A percentile compares a stretch with the other conserved stretches of the same genome.
phyloP scores from a whole-genome alignment of 192 early-diverging fungal genomes.

The Rhizophagus clarus region DNA sequence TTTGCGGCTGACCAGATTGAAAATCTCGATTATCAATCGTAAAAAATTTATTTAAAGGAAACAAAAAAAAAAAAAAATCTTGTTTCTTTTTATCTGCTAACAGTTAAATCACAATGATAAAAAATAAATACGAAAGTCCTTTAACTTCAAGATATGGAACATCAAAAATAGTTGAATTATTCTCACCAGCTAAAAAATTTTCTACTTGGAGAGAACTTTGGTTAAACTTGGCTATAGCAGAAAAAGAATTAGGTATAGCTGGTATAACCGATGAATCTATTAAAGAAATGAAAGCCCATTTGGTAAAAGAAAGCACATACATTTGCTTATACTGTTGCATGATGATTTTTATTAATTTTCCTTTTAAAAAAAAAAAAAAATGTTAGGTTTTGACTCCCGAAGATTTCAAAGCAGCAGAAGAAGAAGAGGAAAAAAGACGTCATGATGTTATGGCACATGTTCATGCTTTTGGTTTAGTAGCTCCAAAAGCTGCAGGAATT shows the following conservation, averaged over 20 bases:
- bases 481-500: conserved; percentile 86
- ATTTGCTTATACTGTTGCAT: too few species aligned
- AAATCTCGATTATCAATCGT: too few species aligned
- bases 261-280: conserved; percentile 89
- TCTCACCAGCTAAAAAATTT: conserved; percentile 95
- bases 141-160: conserved; percentile 97
- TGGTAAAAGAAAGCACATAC: conserved; percentile 42
- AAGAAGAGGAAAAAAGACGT: conserved; percentile 89
- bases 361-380: conserved; percentile 9
- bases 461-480: conserved; percentile 88
- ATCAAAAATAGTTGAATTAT: conserved; percentile 95
- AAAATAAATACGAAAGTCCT: conserved; percentile 87
- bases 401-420: conserved; percentile 86
- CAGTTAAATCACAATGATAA: too few species aligned
- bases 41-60: too few species aligned
- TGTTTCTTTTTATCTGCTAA: too few species aligned
- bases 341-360: too few species aligned
- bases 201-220: conserved; percentile 95
- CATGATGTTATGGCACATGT: conserved; percentile 99
- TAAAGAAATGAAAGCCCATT: conserved; percentile 84
- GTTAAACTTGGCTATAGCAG: conserved; percentile 90
- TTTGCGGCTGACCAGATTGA: too few species aligned
- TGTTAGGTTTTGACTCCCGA: conserved; percentile 55
- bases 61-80: too few species aligned
- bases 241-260: conserved; percentile 86